Conservation (phyloP, 176 grass and related monocot species). For the Juncus inflexus region DNA sequence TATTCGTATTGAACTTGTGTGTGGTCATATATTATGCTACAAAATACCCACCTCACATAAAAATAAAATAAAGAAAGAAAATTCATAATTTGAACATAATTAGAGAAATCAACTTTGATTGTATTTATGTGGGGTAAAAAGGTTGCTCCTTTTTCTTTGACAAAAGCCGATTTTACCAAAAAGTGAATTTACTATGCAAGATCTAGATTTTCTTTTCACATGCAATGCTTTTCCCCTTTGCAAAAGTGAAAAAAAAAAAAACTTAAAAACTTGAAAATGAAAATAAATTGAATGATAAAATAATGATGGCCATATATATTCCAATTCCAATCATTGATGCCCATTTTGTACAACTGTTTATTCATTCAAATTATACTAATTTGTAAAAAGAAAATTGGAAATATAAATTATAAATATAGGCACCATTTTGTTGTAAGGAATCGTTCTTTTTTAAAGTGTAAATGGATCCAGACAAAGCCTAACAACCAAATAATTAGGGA, state of each 20-base stretch:
- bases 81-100: slow-evolving; percentile 12
- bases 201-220: slow-evolving; percentile 27
- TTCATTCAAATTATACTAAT: background rate
- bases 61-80: background rate
- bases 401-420: background rate
- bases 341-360: no score
- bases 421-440: slow-evolving; percentile 10
- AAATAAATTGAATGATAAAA: no score
- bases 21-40: no score
- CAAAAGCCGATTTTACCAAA: slow-evolving; percentile 24
- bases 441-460: background rate
- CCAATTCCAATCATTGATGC: no score
- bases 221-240: slow-evolving; percentile 7
- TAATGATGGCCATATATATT: no score
- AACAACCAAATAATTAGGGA: slow-evolving; percentile 6
- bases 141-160: slow-evolving; percentile 6
- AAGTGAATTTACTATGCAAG: slow-evolving; percentile 6
- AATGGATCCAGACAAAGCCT: slow-evolving; percentile 8
- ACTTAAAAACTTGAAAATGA: no score
- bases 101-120: background rate
- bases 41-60: background rate
- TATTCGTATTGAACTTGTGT: no score
- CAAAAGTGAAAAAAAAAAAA: no score
- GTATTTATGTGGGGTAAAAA: background rate
- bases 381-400: slow-evolving; percentile 5